Conservation (phyloP, 768 basidiomycete species). For the Phallus indusiatus region DNA sequence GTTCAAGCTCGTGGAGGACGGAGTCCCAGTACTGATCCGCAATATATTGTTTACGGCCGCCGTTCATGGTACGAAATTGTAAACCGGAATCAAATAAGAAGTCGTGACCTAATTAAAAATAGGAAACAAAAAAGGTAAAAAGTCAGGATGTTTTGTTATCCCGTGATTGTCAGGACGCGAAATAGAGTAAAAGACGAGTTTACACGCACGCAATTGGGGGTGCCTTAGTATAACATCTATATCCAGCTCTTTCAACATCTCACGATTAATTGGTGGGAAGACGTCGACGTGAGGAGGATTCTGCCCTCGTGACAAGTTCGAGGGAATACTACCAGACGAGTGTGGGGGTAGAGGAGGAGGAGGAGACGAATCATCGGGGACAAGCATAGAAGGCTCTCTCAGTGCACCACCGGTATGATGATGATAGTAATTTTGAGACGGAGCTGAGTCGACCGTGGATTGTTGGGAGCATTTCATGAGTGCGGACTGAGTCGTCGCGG, state of each 20-base stretch:
- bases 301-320: too few relatives aligned
- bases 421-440: too few relatives aligned
- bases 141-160: too few relatives aligned
- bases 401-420: neutral
- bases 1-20: constrained; percentile 64
- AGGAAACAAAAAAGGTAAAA: neutral
- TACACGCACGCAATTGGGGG: constrained; percentile 76
- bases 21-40: constrained; percentile 83
- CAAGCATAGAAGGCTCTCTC: neutral
- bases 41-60: constrained; percentile 59
- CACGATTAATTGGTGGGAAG: constrained; percentile 69
- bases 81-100: constrained; percentile 80
- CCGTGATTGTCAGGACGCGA: neutral
- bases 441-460: too few relatives aligned
- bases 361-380: neutral
- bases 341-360: too few relatives aligned
- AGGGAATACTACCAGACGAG: too few relatives aligned
- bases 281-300: neutral
- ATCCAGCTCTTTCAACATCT: constrained; percentile 79
- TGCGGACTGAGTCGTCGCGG: neutral
- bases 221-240: constrained; percentile 78
- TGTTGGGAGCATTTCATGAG: neutral
- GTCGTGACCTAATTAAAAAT: constrained; percentile 57
- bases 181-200: constrained; percentile 9
- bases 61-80: constrained; percentile 72